These are phyloP conservation scores for Leptosphaerulina australis DNA, from an alignment of 2,329 filamentous ascomycete species.

Conservation along the genomic window DNA sequence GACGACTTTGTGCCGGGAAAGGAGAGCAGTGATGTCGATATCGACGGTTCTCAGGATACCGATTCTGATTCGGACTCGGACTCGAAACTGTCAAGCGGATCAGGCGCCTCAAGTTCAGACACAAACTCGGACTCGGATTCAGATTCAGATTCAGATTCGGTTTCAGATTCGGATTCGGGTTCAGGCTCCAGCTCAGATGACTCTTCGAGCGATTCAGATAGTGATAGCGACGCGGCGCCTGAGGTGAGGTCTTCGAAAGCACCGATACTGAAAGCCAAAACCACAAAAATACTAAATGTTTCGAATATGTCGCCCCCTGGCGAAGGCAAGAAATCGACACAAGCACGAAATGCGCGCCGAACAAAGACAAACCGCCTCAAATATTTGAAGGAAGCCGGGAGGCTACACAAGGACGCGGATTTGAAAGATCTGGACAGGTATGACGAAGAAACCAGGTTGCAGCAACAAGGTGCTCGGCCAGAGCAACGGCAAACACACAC, in stretches of 20 bases:
- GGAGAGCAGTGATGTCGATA: conserved; percentile 21
- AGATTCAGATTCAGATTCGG: conserved; percentile 25
- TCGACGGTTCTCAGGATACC: conserved; percentile 20
- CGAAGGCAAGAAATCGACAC: conserved; percentile 58
- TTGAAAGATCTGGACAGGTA: conserved; percentile 58
- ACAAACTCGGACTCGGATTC: too few relatives aligned
- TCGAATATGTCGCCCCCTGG: conserved; percentile 51
- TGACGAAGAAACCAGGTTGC: conserved; percentile 43
- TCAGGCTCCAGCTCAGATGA: conserved; percentile 40
- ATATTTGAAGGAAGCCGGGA: conserved; percentile 60
- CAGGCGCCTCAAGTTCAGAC: conserved; percentile 32
- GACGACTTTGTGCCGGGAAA: conserved; percentile 36
- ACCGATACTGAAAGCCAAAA: conserved; percentile 2
- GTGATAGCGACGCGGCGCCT: conserved; percentile 42
- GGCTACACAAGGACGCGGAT: conserved; percentile 58
- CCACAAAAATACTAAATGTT: neutral
- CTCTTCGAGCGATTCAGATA: conserved; percentile 37
- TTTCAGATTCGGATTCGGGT: conserved; percentile 21
- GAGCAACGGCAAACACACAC: conserved; percentile 16
- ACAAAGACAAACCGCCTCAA: conserved; percentile 57
- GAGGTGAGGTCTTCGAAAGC: conserved; percentile 34
- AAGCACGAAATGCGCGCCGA: conserved; percentile 61
- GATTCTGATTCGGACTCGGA: conserved; percentile 30
- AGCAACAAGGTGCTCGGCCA: neutral
- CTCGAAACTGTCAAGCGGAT: conserved; percentile 28